A percentile compares a stretch with the other conserved stretches of the same genome.
These are phyloP conservation scores for Puccinia horiana DNA, from an alignment of 1,284 basidiomycete genomes.

Conservation along the genomic window DNA sequence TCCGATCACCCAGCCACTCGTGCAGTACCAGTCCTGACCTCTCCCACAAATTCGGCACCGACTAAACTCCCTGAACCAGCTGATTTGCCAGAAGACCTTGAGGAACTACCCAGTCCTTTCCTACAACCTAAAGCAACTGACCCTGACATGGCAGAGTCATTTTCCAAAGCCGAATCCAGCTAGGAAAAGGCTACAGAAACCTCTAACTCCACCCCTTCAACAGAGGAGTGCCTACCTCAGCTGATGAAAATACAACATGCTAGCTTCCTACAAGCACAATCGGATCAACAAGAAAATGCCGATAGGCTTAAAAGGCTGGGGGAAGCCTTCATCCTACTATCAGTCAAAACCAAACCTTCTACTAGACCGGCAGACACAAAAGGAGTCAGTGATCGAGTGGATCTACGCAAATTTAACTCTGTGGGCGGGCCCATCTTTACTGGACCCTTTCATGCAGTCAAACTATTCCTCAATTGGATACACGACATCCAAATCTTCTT, in stretches of 20 bases:
- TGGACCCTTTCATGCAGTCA: background rate
- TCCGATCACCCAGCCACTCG: too few relatives aligned
- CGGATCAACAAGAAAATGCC: background rate
- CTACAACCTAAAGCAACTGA: too few relatives aligned
- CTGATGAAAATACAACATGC: background rate
- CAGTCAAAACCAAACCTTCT: background rate
- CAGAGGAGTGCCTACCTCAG: background rate
- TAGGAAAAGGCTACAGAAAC: too few relatives aligned
- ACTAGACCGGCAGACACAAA: too few relatives aligned
- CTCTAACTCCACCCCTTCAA: background rate
- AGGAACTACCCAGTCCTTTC: too few relatives aligned
- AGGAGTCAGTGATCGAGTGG: too few relatives aligned
- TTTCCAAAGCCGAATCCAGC: background rate
- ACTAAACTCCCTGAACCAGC: too few relatives aligned
- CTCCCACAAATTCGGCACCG: too few relatives aligned
- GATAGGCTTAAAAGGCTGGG: background rate
- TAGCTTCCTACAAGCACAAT: background rate
- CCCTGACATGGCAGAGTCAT: too few relatives aligned
- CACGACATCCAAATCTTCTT: constrained; percentile 14
- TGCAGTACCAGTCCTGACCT: too few relatives aligned
- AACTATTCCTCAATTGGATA: constrained; percentile 27
- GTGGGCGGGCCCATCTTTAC: background rate
- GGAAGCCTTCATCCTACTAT: background rate
- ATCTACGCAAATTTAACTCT: too few relatives aligned
- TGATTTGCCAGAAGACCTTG: too few relatives aligned